These are phyloP conservation scores for Brettanomyces bruxellensis DNA, from an alignment of 805 yeast species.

Conservation along the genomic window DNA sequence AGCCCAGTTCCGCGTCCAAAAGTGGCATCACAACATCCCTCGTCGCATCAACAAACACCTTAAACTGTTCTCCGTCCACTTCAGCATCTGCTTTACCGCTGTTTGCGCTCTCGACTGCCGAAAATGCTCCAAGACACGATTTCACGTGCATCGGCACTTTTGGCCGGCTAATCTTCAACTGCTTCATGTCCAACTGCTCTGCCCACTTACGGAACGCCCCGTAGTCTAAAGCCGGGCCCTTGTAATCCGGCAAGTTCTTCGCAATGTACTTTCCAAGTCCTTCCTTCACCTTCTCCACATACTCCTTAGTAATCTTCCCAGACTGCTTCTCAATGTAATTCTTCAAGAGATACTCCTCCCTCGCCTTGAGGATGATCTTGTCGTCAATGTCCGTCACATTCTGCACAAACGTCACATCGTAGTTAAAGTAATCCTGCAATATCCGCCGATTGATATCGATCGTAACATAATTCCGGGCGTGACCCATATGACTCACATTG, in stretches of 20 bases:
- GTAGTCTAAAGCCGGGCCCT: constrained; percentile 14
- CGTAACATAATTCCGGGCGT: constrained; percentile 93
- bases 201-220: constrained; percentile 43
- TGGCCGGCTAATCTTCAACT: constrained; percentile 52
- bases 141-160: constrained; percentile 78
- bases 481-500: constrained; percentile 96
- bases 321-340: constrained; percentile 33
- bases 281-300: constrained; percentile 29
- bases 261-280: constrained; percentile 42
- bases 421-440: constrained; percentile 85
- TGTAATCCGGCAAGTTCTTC: constrained; percentile 44
- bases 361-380: constrained; percentile 88
- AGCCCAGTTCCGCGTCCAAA: constrained; percentile 66
- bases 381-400: constrained; percentile 99
- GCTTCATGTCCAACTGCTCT: constrained; percentile 36
- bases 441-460: constrained; percentile 89
- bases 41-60: constrained; percentile 37
- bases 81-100: constrained; percentile 4
- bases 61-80: constrained; percentile 12
- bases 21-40: constrained; percentile 70
- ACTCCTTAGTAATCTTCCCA: constrained; percentile 23
- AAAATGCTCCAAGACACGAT: constrained; percentile 47
- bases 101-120: constrained; percentile 28
- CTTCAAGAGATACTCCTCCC: constrained; percentile 77
- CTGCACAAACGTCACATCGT: constrained; percentile 80